Conservation (phyloP, 257 asterid genomes). For the Nicotiana tomentosiformis region DNA sequence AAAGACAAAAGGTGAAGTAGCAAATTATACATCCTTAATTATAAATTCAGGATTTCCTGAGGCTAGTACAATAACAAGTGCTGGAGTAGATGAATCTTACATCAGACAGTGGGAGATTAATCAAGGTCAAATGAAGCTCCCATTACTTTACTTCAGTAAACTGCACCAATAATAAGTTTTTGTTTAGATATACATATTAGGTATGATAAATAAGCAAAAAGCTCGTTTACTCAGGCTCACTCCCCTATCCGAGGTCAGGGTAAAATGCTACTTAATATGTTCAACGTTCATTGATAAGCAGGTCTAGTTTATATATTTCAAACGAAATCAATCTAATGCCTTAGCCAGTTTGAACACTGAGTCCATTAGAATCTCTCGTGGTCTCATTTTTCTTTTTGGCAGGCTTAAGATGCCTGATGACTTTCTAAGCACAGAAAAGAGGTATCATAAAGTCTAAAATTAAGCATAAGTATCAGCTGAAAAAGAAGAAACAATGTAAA, state of each 20-base stretch:
- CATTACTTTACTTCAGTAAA: conserved; percentile 12
- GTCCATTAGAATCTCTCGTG: not conserved
- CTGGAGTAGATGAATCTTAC: not conserved
- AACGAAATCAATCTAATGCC: not conserved
- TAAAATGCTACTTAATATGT: not conserved
- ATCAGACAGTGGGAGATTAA: not conserved
- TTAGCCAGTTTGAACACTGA: not conserved
- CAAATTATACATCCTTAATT: not conserved
- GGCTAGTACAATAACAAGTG: not conserved
- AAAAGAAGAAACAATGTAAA: not conserved
- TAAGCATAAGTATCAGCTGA: no score
- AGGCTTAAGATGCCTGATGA: not conserved
- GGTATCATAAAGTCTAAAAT: no score
- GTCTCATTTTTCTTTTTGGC: not conserved
- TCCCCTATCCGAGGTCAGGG: not conserved
- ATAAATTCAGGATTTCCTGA: not conserved
- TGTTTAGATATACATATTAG: not conserved
- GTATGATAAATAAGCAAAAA: not conserved
- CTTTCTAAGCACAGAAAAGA: no score
- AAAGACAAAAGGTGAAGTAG: not conserved
- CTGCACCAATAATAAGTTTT: conserved; percentile 17
- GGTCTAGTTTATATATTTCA: not conserved
- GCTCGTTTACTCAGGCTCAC: not conserved
- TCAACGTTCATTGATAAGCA: not conserved
- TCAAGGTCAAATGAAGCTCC: not conserved